Base-by-base conservation (phyloP, 2,329 filamentous ascomycete species). In the Ceratocystis ficicola region DNA sequence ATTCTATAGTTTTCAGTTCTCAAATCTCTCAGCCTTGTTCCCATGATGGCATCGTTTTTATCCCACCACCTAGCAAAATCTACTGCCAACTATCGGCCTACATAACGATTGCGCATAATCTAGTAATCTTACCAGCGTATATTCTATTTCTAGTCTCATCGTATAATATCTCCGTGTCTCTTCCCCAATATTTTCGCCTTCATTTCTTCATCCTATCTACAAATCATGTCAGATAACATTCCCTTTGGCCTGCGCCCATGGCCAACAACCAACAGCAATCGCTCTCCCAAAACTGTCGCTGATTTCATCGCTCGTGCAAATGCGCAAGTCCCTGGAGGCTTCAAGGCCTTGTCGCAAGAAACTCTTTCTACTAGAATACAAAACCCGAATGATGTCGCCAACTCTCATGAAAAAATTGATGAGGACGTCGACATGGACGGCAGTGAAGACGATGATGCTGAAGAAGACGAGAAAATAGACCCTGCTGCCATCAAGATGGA, bases 261-360 rank as follows among this genome's bases (percentile, higher is more conserved):
- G 69, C 69, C 69, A 5, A 69, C 68, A 12, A 83, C 86, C 17
- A 77, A 80, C 69, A 79, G 76, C 71, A 81, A 78, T 76, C 82
- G 77, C 72, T 79, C 78, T 72, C 80, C 81, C 41, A 83, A 82
- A 72, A 82, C 80, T 60, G 79, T 96, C n/a, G 79, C 83, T 66
- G 82, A 87, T 60, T 87, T 93, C 70, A 90, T 96, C 70, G 78
- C 82, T 67, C 90, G 92, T 70, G 87, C 96, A 72, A 88, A 91
- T 70, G 75, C 78, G 55, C 86, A 95, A 71, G 86, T 88, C 68
- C 71, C 75, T 0, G 90, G 89, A 15, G 89, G 90, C 28, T 95
- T 97, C 73, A 86, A 90, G 67, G 81, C 86, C 70, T 80, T 97
- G 69, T 89, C 85, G 62, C 89, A 95, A 74, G 81, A 85, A 63